A percentile compares a stretch with the other conserved stretches of the same genome.
These are phyloP conservation scores for Kazachstania martiniae DNA, from an alignment of 805 yeast genomes.

Conservation along the genomic window DNA sequence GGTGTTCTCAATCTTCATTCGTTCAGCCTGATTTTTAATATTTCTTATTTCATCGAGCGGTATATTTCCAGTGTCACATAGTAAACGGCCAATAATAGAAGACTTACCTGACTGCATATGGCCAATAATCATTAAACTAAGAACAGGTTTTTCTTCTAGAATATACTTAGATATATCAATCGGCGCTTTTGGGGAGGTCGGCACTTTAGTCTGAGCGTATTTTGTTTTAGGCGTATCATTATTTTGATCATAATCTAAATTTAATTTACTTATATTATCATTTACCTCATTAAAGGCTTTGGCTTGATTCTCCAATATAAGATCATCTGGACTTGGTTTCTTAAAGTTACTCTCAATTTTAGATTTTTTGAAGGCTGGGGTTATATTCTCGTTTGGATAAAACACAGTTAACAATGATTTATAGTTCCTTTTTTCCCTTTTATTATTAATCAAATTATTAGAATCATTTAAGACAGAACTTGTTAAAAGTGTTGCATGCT, in stretches of 20 bases:
- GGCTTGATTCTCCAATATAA: constrained; percentile 47
- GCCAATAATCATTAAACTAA: constrained; percentile 5
- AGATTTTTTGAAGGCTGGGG: constrained; percentile 29
- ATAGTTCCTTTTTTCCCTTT: constrained; percentile 7
- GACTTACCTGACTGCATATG: constrained; percentile 9
- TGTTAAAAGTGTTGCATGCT: no score
- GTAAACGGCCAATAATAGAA: constrained; percentile 8
- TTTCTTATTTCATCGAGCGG: constrained; percentile 6
- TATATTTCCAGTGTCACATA: constrained; percentile 5
- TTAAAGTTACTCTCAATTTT: constrained; percentile 41
- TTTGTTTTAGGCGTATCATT: background rate
- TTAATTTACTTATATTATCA: constrained; percentile 8
- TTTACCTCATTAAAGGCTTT: constrained; percentile 30
- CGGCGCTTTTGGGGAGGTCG: constrained; percentile 1
- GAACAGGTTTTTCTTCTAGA: background rate
- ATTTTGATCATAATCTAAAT: background rate
- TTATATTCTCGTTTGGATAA: constrained; percentile 6
- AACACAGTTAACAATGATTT: constrained; percentile 23
- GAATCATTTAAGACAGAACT: no score
- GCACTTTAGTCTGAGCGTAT: background rate
- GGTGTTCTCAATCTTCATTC: background rate
- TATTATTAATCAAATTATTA: background rate
- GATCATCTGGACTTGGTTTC: constrained; percentile 78
- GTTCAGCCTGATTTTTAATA: constrained; percentile 3
- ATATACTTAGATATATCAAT: constrained; percentile 3